Base-by-base conservation (phyloP, 1,139 yeast genomes). In the Sugiyamaella xylanicola region DNA sequence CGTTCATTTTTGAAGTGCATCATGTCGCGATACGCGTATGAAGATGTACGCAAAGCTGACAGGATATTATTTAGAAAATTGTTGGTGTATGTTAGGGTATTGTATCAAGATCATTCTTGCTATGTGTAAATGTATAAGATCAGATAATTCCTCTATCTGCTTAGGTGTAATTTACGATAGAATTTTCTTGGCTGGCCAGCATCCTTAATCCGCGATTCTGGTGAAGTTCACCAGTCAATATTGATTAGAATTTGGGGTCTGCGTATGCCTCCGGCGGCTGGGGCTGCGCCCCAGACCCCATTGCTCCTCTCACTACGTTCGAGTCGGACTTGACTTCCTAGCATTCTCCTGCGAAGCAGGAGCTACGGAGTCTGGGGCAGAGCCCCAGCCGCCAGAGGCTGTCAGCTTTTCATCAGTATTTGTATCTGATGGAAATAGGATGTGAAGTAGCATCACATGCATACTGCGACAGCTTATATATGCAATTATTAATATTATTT, bases 1-100 rank as follows among this genome's bases (percentile, higher is more conserved):
- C 50, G 50, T 22, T 43, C 47, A 43, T 43, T 25, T 43, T 43
- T 43, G 22, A 17, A 15, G 11, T 37, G 47, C 47, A 43, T 43
- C 20, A 43, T 43, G 36, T 43, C 22, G 47, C 47, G 22, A 27
- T 43, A 43, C 37, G 36, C 47, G 45, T 42, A 11, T 32, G 13
- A 32, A 32, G 4, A 8, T 4, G 37, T 32, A n/a, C 37, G n/a
- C 37, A n/a, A 11, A 32, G 37, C 13, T n/a, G n/a, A n/a, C 37
- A 32, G 37, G 4, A 32, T 8, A 32, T 32, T 8, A 8, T 32
- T 32, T 7, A n/a, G 37, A n/a, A 8, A 8, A 32, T 8, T n/a
- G 15, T 32, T 32, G 5, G 37, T 8, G 37, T 8, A 13, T 32
- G 15, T 32, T 32, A 32, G 37, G 37, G 37, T 32, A 32, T 11